Evolutionary conservation across 2,329 filamentous ascomycete genomes (phyloP), one percentile per base, ranked within the genome.

Genomic region (Hymenoscyphus albidus): DNA sequence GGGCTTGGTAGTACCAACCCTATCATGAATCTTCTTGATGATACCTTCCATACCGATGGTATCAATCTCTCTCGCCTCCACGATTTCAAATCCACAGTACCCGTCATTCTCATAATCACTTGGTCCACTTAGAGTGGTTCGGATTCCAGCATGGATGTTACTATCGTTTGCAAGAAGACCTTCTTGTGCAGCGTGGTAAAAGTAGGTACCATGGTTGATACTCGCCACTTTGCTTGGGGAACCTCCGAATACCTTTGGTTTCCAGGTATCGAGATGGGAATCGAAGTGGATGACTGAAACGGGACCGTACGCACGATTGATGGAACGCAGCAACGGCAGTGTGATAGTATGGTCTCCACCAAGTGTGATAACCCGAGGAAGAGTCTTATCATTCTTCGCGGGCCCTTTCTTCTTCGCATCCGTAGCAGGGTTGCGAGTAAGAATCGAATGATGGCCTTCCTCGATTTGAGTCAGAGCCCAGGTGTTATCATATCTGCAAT

Each of bases 161-260:
- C 86, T 89, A 79, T 95, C 90, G 74, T 95, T 96, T 67, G 83
- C 83, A 22, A 96, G 81, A 16, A 95, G 81, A 2, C 92, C 92
- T 75, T 95, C 91, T 77, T 88, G 85, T 0, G 88, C 79, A 0
- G 91, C 92, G 75, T 94, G 90, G 78, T 89, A 95, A 79, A 96
- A 96, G 80, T 95, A 95, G 1, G 91, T 95, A 54, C 92, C 92
- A 78, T 95, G 91, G 78, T 95, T 96, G 79, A 96, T 88, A 68
- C 83, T 83, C 22, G 92, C 91, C 48, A 88, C 85, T 66, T 93
- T 84, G 35, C 86, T 90, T 0, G 92, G 91, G 0, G 90, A 88
- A 38, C 91, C 92, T 62, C 92, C 92, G 71, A 96, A 96, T 32
- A 95, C 92, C 75, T 94, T 94, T 55, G 92, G 92, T 65, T 85